Conservation (phyloP, 2,329 filamentous ascomycete species). For the Fonsecaea pedrosoi region DNA sequence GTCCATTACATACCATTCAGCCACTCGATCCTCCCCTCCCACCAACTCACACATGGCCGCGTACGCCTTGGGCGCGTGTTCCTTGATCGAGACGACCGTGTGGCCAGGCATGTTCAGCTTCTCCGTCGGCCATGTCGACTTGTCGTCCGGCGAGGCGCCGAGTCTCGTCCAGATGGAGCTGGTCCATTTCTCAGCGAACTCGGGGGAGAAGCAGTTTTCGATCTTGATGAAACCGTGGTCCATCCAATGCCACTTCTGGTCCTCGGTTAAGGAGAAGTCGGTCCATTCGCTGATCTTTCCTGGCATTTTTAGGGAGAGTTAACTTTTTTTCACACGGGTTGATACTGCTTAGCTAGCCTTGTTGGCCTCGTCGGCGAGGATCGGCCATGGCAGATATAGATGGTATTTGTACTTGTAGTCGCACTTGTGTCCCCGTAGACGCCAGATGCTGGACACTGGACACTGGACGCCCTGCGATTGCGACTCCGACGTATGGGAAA, state of each 20-base stretch:
- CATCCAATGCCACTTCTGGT: slow-evolving; percentile 23
- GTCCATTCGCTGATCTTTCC: slow-evolving; percentile 17
- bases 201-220: slow-evolving; percentile 16
- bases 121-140: slow-evolving; percentile 66
- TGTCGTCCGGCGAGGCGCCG: slow-evolving; percentile 58
- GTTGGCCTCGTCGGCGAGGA: background rate
- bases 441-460: too few relatives aligned
- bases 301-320: slow-evolving; percentile 5
- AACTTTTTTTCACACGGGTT: too few relatives aligned
- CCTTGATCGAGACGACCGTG: slow-evolving; percentile 58
- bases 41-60: slow-evolving; percentile 70
- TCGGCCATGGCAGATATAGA: background rate
- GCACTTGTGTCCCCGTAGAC: too few relatives aligned
- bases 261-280: slow-evolving; percentile 9
- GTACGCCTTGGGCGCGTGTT: slow-evolving; percentile 71
- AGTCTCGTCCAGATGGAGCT: slow-evolving; percentile 22
- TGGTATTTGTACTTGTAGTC: too few relatives aligned
- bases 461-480: background rate
- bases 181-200: slow-evolving; percentile 19
- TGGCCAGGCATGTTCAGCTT: slow-evolving; percentile 70
- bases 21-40: slow-evolving; percentile 65
- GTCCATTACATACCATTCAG: slow-evolving; percentile 42
- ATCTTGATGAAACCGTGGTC: slow-evolving; percentile 17
- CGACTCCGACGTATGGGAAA: background rate
- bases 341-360: background rate